A percentile compares a stretch with the other conserved stretches of the same genome.
Conservation (phyloP, 2,329 filamentous ascomycete genomes). For the Pseudocercospora vitis region DNA sequence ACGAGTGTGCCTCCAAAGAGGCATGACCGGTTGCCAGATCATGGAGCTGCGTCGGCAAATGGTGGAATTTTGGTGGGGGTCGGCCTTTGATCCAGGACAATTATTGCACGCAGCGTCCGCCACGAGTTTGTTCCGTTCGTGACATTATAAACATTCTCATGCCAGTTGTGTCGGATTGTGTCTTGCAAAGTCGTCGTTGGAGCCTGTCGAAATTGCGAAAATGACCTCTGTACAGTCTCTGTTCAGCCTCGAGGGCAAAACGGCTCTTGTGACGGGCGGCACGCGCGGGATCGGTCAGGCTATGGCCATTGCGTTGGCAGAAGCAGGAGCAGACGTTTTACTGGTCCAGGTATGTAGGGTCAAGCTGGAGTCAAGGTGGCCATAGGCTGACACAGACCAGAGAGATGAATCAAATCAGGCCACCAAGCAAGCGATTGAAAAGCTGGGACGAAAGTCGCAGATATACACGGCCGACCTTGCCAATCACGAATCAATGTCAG, state of each 20-base stretch:
- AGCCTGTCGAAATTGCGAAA: neutral
- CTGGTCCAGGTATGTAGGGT: constrained; percentile 46
- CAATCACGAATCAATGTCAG: constrained; percentile 59
- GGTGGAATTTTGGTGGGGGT: constrained; percentile 7
- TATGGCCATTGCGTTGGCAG: constrained; percentile 53
- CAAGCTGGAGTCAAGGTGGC: neutral
- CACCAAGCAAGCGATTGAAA: constrained; percentile 63
- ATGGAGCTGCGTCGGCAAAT: neutral
- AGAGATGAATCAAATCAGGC: constrained; percentile 55
- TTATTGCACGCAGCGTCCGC: constrained; percentile 5
- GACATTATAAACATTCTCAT: neutral
- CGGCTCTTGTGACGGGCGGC: constrained; percentile 52
- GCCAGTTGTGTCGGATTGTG: neutral
- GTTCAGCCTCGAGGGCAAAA: constrained; percentile 53
- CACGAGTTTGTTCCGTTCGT: neutral
- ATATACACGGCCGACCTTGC: constrained; percentile 72
- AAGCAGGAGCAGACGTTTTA: constrained; percentile 53
- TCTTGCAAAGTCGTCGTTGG: neutral
- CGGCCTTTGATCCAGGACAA: constrained; percentile 15
- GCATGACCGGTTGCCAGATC: neutral
- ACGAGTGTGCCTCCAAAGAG: constrained; percentile 9
- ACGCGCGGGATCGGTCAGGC: constrained; percentile 53
- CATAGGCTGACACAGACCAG: constrained; percentile 38
- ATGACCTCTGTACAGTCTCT: constrained; percentile 45
- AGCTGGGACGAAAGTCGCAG: constrained; percentile 63